Evolutionary conservation across 192 early-diverging fungal species (phyloP), one percentile per base, ranked within the genome.

Genomic region (Diversispora epigaea): DNA sequence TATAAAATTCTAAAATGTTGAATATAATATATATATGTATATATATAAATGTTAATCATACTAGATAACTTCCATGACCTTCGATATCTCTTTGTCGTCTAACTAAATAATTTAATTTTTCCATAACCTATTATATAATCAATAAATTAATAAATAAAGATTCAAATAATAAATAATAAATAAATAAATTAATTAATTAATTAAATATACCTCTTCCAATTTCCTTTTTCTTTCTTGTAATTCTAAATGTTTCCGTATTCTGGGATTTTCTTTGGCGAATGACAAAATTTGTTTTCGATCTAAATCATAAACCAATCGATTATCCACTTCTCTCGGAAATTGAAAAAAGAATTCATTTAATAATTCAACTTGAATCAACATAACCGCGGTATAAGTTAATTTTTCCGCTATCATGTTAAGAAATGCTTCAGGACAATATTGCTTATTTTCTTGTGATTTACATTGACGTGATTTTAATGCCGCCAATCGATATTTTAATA

Each of bases 331-430:
- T 47, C 97, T 83, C 46, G 97, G 97, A 73, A 98, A 88, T 84
- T 98, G 96, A 89, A 97, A 97, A 78, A 97, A 95, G 83, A 98
- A 99, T 81, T 99, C 97, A 79, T 95, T 96, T 79, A 99, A 83
- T 60, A 99, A 86, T 82, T 99, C 97, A 19, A 96, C 93, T 79
- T 95, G 93, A 76, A 99, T 96, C 79, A 99, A 99, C 93, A 99
- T 95, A 49, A 96, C 95, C 47, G 95, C 92, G 82, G 91, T 95
- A 79, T 95, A 93, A 0, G 97, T 91, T 47, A 99, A 86, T 77
- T 99, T 99, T 68, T 98, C 95, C 2, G 97, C 90, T 32, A 99
- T 89, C 44, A 95, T 92, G 41, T 91, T 91, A 72, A 98, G 81
- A 78, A 96, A 97, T 3, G 92, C 90, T 83, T 99, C 97, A 10